phyloP scores from a whole-genome alignment of 257 asterid genomes.

The Solanum medicagineum region DNA sequence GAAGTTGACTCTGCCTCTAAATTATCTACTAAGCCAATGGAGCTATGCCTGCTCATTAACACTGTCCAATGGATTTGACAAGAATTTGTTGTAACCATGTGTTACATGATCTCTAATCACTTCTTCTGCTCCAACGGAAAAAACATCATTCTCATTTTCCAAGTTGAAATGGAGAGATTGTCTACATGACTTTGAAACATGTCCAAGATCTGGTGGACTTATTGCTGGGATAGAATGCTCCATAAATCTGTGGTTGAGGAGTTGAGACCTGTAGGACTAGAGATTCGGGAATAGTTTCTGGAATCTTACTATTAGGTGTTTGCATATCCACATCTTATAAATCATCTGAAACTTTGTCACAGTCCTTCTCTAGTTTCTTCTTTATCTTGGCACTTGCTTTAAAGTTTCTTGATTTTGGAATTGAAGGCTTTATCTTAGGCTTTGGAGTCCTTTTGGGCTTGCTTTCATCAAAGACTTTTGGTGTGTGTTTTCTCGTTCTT shows the following conservation, averaged over 20 bases:
- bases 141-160: neutral
- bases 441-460: conserved; percentile 8
- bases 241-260: conserved; percentile 10
- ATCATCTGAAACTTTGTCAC: neutral
- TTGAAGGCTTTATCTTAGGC: neutral
- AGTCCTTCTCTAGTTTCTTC: neutral
- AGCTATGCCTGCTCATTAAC: neutral
- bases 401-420: neutral
- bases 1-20: neutral
- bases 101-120: neutral
- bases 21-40: neutral
- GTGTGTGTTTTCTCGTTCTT: conserved; percentile 22
- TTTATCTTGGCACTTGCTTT: neutral
- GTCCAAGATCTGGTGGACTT: neutral
- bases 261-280: conserved; percentile 8
- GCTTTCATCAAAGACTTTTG: conserved; percentile 26
- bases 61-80: neutral
- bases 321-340: neutral
- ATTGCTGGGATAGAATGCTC: neutral
- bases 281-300: neutral
- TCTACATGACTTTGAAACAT: neutral
- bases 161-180: conserved; percentile 8
- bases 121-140: neutral
- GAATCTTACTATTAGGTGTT: neutral
- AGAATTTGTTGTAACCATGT: neutral